Conservation (phyloP, 768 basidiomycete species). For the Nevesoporus exiguus region DNA sequence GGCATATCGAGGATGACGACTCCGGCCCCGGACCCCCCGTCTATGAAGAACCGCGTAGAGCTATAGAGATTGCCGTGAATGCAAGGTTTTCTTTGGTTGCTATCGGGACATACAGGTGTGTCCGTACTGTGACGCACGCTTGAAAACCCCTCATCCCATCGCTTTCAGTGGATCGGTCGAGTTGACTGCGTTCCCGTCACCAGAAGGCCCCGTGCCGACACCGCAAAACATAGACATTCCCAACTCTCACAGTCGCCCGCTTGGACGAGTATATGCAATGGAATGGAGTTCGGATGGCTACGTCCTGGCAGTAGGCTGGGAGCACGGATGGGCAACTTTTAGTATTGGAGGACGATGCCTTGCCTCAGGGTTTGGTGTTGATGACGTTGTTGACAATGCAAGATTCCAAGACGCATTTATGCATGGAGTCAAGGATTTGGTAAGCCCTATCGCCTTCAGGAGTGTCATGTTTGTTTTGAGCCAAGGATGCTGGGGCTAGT, state of each 20-base stretch:
- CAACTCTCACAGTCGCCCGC: conserved; percentile 53
- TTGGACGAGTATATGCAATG: conserved; percentile 62
- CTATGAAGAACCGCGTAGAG: conserved; percentile 67
- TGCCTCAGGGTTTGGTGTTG: conserved; percentile 71
- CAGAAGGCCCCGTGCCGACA: conserved; percentile 52
- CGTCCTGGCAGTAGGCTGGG: conserved; percentile 90
- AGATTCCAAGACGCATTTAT: conserved; percentile 83
- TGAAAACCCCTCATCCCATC: background rate
- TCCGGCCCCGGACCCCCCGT: conserved; percentile 26
- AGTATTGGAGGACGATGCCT: conserved; percentile 87
- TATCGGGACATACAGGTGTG: conserved; percentile 69
- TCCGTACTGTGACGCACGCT: background rate
- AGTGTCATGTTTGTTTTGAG: background rate
- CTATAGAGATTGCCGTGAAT: conserved; percentile 67
- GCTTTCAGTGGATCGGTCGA: conserved; percentile 58
- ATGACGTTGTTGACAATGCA: conserved; percentile 53
- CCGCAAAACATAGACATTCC: conserved; percentile 64
- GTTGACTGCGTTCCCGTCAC: conserved; percentile 65
- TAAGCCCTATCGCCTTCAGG: conserved; percentile 33
- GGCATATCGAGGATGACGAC: conserved; percentile 49
- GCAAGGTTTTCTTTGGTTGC: conserved; percentile 78
- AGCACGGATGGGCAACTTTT: conserved; percentile 85
- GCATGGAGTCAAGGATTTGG: conserved; percentile 72
- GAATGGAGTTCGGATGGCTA: conserved; percentile 97
- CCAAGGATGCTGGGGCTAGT: conserved; percentile 43